These are phyloP conservation scores for Aristolochia fimbriata DNA, from an alignment of 164 flowering plant genomes.

Conservation along the genomic window DNA sequence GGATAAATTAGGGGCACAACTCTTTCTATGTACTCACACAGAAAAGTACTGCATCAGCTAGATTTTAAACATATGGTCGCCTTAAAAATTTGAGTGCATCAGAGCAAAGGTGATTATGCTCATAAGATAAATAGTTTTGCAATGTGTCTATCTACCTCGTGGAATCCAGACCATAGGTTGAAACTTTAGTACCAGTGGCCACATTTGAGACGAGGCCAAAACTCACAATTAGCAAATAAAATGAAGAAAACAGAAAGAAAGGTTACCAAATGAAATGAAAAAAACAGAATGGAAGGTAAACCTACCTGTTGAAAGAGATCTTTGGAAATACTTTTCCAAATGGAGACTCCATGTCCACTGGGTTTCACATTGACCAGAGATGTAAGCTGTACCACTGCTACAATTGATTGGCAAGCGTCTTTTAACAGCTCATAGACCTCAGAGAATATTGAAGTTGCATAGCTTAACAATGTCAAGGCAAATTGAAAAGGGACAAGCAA, in stretches of 20 bases:
- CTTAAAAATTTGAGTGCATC: too few species aligned
- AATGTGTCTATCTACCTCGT: too few species aligned
- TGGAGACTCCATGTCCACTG: conserved; percentile 5
- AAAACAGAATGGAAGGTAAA: neutral
- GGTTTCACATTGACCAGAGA: conserved; percentile 5
- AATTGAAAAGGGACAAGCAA: conserved; percentile 18
- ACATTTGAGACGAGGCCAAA: too few species aligned
- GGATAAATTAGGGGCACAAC: too few species aligned
- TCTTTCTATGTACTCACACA: too few species aligned
- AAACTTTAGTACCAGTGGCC: too few species aligned
- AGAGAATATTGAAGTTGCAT: conserved; percentile 9
- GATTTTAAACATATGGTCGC: too few species aligned
- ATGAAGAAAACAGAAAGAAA: neutral
- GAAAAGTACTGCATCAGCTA: too few species aligned
- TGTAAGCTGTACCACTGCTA: conserved; percentile 1
- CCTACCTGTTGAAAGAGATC: conserved; percentile 15
- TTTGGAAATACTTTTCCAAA: conserved; percentile 13
- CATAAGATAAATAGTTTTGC: neutral
- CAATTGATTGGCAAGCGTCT: conserved; percentile 4
- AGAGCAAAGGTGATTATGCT: too few species aligned
- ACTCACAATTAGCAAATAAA: too few species aligned
- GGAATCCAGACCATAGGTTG: too few species aligned
- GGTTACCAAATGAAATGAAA: too few species aligned
- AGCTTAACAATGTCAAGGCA: conserved; percentile 11
- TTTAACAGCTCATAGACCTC: conserved; percentile 10